phyloP scores from a whole-genome alignment of 805 yeast species.

The Novakomyces olei region DNA sequence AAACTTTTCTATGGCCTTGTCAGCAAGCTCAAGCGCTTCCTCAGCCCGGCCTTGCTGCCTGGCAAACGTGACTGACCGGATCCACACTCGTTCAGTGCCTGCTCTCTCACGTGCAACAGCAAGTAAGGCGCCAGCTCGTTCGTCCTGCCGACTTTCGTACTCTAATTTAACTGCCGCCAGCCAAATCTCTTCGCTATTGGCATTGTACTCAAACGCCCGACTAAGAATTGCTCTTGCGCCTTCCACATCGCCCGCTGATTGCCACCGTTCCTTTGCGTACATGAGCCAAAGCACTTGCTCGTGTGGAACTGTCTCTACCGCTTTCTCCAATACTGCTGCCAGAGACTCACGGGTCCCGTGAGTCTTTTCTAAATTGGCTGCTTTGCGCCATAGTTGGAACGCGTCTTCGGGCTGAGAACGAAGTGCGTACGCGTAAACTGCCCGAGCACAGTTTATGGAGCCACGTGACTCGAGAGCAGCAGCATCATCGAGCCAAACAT shows the following conservation, averaged over 20 bases:
- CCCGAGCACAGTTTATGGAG: conserved; percentile 21
- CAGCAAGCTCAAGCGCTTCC: conserved; percentile 21
- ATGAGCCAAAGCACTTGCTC: conserved; percentile 34
- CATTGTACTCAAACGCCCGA: conserved; percentile 24
- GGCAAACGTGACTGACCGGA: conserved; percentile 33
- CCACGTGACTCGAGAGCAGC: conserved; percentile 12
- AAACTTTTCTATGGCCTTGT: conserved; percentile 27
- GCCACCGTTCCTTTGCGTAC: conserved; percentile 54
- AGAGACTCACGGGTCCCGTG: conserved; percentile 15
- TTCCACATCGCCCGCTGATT: conserved; percentile 19
- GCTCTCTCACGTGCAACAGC: conserved; percentile 20
- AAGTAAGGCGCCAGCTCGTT: conserved; percentile 19
- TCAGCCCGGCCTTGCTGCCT: conserved; percentile 20
- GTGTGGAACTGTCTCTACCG: conserved; percentile 29
- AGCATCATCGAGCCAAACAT: conserved; percentile 21
- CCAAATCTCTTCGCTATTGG: conserved; percentile 37
- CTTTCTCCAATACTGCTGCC: conserved; percentile 28
- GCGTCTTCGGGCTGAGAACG: conserved; percentile 24
- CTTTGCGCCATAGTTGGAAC: conserved; percentile 12
- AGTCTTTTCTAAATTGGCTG: conserved; percentile 13
- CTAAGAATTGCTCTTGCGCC: conserved; percentile 34
- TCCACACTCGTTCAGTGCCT: conserved; percentile 33
- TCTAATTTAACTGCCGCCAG: conserved; percentile 52
- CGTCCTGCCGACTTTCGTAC: conserved; percentile 19
- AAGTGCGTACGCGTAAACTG: conserved; percentile 27